phyloP scores from a whole-genome alignment of 768 basidiomycete species.

The Pleurotus platypus region DNA sequence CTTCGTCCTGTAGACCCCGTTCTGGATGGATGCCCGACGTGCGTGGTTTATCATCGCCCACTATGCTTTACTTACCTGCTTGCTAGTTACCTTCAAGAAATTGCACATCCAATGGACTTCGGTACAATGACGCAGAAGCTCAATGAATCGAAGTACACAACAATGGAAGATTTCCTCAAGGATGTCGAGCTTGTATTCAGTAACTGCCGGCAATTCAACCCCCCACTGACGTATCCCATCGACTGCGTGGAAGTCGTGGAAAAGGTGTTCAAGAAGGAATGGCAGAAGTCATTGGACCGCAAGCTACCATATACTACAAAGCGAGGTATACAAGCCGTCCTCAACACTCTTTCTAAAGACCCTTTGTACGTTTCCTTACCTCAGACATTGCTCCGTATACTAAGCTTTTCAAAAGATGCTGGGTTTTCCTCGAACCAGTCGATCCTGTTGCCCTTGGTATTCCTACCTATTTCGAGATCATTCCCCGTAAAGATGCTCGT shows the following conservation, averaged over 20 bases:
- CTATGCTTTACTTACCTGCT: conserved; percentile 5
- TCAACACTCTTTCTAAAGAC: conserved; percentile 70
- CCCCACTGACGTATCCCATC: conserved; percentile 70
- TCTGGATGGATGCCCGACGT: conserved; percentile 88
- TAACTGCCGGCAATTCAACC: conserved; percentile 94
- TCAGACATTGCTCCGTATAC: not conserved
- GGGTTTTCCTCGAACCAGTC: conserved; percentile 82
- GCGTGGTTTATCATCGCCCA: conserved; percentile 25
- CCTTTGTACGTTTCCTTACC: conserved; percentile 43
- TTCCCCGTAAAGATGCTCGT: conserved; percentile 81
- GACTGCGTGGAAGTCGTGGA: conserved; percentile 74
- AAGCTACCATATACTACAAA: conserved; percentile 81
- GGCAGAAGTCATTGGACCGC: conserved; percentile 70
- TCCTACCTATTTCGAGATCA: conserved; percentile 85
- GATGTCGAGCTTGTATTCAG: conserved; percentile 81
- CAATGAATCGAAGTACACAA: conserved; percentile 60
- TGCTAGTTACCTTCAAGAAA: conserved; percentile 86
- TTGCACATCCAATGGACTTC: conserved; percentile 91
- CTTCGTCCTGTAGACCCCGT: conserved; percentile 79
- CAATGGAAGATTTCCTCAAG: conserved; percentile 77
- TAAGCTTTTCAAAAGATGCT: conserved; percentile 45
- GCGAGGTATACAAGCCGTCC: conserved; percentile 64
- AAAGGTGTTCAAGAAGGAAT: conserved; percentile 77
- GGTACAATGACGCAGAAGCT: conserved; percentile 75
- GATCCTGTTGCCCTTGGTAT: conserved; percentile 81